Base-by-base conservation (phyloP, 1,284 basidiomycete genomes). In the Flammula alnicola region DNA sequence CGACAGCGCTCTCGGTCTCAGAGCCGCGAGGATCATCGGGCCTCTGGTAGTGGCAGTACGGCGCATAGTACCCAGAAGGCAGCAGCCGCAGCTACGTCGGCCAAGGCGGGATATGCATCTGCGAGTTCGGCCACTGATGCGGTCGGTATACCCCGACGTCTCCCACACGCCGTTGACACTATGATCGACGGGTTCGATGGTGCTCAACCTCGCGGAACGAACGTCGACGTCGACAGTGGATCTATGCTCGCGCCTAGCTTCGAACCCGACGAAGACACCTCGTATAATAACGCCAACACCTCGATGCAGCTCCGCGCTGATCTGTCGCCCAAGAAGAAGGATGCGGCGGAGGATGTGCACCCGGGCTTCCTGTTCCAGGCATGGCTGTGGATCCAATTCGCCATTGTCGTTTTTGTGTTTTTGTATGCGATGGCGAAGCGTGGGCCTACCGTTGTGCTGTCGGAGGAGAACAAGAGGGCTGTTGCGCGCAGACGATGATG, bases 351-450 rank as follows among this genome's bases (percentile, higher is more conserved):
- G 11, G 20, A 38, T 9, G 39, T 31, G 36, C 46, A 50, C 27
- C 45, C 43, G 8, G 40, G 52, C 10, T 26, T 56, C 20, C 64
- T 90, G 52, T 59, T 91, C 35, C 84, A 88, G 67, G 62, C 86
- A 17, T 91, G 89, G 89, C 65, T 91, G 49, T 89, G 88, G 88
- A 63, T 90, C 44, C 88, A 91, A 66, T 91, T 91, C 62, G 71
- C 64, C 6, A 74, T 90, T 51, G 81, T 91, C 54, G 76, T 91
- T 19, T 51, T 84, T 33, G 82, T 91, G 39, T 91, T 91, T 64
- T 63, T 91, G 49, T 91, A 81, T 76, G 79, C 85, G 30, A 87
- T 91, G 84, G 86, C 87, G 50, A 81, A 75, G 65, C 76, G 80
- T 22, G 89, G 88, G 5, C 88, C 88, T 2, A 84, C 83, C 71